These are phyloP conservation scores for Parsonsia alboflavescens DNA, from an alignment of 257 asterid species.

Conservation along the genomic window DNA sequence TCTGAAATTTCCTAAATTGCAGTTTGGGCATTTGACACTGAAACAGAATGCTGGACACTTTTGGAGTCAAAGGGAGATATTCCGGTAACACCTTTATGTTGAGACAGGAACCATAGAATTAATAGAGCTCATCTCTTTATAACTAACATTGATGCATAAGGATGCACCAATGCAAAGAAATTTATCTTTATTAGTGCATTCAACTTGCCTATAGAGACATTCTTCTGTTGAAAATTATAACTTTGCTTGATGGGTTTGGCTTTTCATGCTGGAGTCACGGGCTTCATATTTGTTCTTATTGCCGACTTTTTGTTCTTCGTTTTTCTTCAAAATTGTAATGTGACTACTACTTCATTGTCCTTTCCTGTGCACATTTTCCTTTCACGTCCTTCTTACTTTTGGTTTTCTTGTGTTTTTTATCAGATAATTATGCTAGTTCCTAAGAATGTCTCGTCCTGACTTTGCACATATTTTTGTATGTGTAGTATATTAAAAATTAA, in stretches of 20 bases:
- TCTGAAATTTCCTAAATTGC: conserved; percentile 20
- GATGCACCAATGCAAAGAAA: not conserved
- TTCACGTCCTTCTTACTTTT: not conserved
- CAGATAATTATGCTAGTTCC: not conserved
- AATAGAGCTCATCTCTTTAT: not conserved
- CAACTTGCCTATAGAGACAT: not conserved
- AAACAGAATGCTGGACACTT: conserved; percentile 91
- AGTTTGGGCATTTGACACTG: conserved; percentile 97
- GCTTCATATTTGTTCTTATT: not conserved
- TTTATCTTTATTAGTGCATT: not conserved
- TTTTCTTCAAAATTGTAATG: not conserved
- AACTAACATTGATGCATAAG: not conserved
- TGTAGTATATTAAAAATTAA: not conserved
- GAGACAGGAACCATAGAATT: not conserved
- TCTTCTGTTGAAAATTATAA: not conserved
- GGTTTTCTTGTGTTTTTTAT: not conserved
- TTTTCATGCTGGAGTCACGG: not conserved
- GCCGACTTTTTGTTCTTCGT: not conserved
- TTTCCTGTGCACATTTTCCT: not conserved
- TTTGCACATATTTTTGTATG: not conserved
- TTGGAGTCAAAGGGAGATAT: conserved; percentile 91
- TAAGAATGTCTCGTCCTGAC: not conserved
- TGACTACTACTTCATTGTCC: not conserved
- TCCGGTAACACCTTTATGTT: conserved; percentile 51
- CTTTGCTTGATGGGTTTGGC: conserved; percentile 5